A percentile compares a stretch with the other conserved stretches of the same genome.
These are phyloP conservation scores for Acephala macrosclerotiorum DNA, from an alignment of 2,329 filamentous ascomycete genomes.

Conservation along the genomic window DNA sequence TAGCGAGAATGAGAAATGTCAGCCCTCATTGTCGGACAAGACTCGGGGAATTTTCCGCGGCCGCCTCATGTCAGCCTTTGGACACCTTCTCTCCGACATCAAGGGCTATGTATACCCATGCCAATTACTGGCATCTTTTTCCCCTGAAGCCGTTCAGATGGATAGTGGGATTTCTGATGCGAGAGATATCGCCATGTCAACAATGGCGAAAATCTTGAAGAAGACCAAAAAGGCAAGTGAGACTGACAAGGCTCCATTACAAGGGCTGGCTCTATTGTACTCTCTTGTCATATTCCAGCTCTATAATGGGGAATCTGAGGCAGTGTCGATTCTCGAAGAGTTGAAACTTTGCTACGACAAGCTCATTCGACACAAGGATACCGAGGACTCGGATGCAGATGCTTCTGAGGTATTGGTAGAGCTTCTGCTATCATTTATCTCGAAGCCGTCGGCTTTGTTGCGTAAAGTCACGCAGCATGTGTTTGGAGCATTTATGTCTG, in stretches of 20 bases:
- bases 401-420: conserved; percentile 81
- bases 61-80: conserved; percentile 64
- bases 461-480: conserved; percentile 88
- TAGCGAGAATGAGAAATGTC: conserved; percentile 50
- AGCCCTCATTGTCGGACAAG: conserved; percentile 57
- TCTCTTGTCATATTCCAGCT: conserved; percentile 86
- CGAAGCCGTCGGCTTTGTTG: conserved; percentile 84
- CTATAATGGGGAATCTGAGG: conserved; percentile 89
- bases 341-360: conserved; percentile 78
- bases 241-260: conserved; percentile 46
- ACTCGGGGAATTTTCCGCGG: conserved; percentile 62
- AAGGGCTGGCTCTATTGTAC: conserved; percentile 81
- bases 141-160: conserved; percentile 56
- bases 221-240: conserved; percentile 45
- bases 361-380: conserved; percentile 58
- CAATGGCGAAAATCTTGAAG: conserved; percentile 61
- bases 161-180: conserved; percentile 61
- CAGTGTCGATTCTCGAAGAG: conserved; percentile 82
- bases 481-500: conserved; percentile 80
- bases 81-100: conserved; percentile 61
- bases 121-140: conserved; percentile 35
- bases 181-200: conserved; percentile 58
- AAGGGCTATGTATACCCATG: conserved; percentile 56
- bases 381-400: conserved; percentile 59
- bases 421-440: conserved; percentile 87